These are phyloP conservation scores for Quillaja saponaria DNA, from an alignment of 306 rosid species.

Conservation along the genomic window DNA sequence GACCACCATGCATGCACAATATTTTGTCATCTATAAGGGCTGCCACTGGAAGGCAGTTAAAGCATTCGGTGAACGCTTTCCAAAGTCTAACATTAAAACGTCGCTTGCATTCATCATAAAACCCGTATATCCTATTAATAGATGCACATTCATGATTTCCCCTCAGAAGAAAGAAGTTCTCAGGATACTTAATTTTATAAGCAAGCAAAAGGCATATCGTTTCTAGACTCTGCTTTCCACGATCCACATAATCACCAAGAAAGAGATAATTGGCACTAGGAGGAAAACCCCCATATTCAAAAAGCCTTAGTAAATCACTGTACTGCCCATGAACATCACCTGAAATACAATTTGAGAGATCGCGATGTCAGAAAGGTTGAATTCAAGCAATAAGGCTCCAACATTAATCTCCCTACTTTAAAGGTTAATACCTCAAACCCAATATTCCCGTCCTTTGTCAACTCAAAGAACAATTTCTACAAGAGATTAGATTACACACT, in stretches of 20 bases:
- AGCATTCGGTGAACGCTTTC: constrained; percentile 82
- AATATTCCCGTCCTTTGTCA: neutral
- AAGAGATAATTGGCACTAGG: constrained; percentile 81
- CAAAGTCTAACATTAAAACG: constrained; percentile 94
- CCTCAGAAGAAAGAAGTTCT: constrained; percentile 88
- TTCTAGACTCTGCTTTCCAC: constrained; percentile 59
- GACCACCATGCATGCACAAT: constrained; percentile 98
- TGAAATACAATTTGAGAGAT: constrained; percentile 33
- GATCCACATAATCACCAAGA: constrained; percentile 70
- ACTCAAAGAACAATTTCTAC: constrained; percentile 1
- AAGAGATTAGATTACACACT: neutral
- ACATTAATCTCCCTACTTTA: neutral
- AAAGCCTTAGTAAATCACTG: constrained; percentile 82
- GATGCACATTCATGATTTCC: constrained; percentile 96
- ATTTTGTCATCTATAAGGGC: constrained; percentile 89
- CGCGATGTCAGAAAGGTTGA: constrained; percentile 20
- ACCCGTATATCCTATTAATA: constrained; percentile 85
- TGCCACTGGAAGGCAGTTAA: constrained; percentile 92
- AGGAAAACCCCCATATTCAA: constrained; percentile 92
- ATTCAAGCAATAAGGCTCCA: neutral
- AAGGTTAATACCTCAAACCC: neutral
- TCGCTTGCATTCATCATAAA: constrained; percentile 91
- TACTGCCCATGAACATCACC: constrained; percentile 96
- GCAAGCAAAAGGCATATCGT: constrained; percentile 93
- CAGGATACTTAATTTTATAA: constrained; percentile 82